These are phyloP conservation scores for Colletotrichum sp. DNA, from an alignment of 2,329 filamentous ascomycete genomes.

Conservation along the genomic window DNA sequence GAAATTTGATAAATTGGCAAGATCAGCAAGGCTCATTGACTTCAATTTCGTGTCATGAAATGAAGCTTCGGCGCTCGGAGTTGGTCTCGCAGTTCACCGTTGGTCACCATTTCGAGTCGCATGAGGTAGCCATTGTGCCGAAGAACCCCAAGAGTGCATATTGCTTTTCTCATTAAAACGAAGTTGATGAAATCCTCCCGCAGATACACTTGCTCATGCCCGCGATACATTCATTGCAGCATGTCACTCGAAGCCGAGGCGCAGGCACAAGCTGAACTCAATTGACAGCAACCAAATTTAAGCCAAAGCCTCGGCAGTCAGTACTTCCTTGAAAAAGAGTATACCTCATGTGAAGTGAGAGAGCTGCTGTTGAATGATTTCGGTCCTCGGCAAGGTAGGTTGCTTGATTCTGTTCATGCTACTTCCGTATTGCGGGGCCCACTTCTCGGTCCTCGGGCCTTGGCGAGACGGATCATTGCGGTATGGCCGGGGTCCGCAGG, in stretches of 20 bases:
- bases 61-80: not conserved
- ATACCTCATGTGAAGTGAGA: too few species aligned
- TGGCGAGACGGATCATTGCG: not conserved
- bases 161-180: accelerated
- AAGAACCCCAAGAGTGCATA: accelerated
- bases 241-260: too few species aligned
- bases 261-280: too few species aligned
- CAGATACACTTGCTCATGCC: accelerated
- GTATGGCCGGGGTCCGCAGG: not conserved
- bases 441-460: not conserved
- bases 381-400: not conserved
- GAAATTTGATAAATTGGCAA: accelerated
- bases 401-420: not conserved
- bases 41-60: not conserved
- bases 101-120: not conserved
- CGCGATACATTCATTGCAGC: too few species aligned
- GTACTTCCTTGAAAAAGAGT: too few species aligned
- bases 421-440: not conserved
- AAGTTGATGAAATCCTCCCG: too few species aligned
- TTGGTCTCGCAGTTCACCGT: not conserved
- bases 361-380: not conserved
- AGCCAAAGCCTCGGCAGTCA: not conserved
- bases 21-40: not conserved
- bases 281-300: accelerated
- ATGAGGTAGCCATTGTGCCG: accelerated